Conservation (phyloP, 192 early-diverging fungal species). For the Coemansia sp. region DNA sequence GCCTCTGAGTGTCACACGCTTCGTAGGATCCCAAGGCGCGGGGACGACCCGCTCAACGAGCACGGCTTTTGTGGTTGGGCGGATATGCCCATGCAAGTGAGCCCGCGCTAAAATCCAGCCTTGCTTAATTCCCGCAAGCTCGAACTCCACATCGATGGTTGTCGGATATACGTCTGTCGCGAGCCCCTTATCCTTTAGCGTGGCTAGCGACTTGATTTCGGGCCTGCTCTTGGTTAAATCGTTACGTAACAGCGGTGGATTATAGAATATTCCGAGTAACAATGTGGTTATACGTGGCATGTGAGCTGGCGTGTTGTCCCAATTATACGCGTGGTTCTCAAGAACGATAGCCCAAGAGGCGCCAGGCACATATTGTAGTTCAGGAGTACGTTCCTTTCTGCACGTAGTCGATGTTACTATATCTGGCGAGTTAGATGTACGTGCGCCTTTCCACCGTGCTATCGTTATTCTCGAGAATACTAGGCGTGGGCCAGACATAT, state of each 20-base stretch:
- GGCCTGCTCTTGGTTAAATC: neutral
- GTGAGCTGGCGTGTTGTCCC: neutral
- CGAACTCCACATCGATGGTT: no score
- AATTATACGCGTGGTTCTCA: no score
- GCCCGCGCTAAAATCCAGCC: slow-evolving; percentile 7
- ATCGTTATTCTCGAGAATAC: no score
- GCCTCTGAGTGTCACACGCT: neutral
- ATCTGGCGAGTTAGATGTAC: no score
- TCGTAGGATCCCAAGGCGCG: neutral
- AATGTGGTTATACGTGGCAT: neutral
- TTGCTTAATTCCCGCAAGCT: slow-evolving; percentile 11
- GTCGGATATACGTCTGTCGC: neutral
- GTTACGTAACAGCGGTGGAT: slow-evolving; percentile 8
- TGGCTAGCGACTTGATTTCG: neutral
- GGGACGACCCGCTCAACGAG: no score
- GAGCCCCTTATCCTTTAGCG: neutral
- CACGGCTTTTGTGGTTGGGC: neutral
- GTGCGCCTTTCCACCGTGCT: no score
- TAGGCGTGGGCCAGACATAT: no score
- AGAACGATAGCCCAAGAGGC: no score
- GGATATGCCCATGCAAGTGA: neutral
- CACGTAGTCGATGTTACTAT: no score
- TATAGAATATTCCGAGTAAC: neutral
- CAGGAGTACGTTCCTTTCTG: no score
- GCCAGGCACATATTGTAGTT: no score